Evolutionary conservation across 2,329 filamentous ascomycete genomes (phyloP), one percentile per base, ranked within the genome.

Genomic region (Pleomassaria siparia): DNA sequence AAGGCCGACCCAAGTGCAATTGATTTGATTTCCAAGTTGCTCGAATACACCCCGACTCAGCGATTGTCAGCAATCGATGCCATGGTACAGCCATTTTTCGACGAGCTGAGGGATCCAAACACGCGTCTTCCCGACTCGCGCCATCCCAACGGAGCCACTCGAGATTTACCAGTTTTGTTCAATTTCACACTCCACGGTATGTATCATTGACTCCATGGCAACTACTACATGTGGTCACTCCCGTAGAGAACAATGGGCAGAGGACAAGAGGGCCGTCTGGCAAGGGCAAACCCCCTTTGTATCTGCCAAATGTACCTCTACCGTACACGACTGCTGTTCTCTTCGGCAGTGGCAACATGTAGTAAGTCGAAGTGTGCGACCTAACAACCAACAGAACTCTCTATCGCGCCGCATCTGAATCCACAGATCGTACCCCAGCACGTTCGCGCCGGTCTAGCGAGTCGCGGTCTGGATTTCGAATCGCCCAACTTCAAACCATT

Each of bases 21-120:
- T 65, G 91, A 97, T 67, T 79, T 99, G 63, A 97, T 99, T 70
- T 94, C 91, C 44, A 87, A 88, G 54, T 79, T 99, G 47, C 80
- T 99, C 49, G 94, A 99, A 76, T 99, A 99, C 75, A 99, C 94
- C 0, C 94, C 94, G 9, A 97, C 94, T 0, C 91, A 97, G 76
- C 88, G 94, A 63, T 81, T 96, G 56, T 89, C 90, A 6, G 91
- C 94, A 18, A 85, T 99, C 54, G 90, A 97, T 66, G 94, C 94
- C 43, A 96, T 99, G 91, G 88, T 95, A 48, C 94, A 99, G 66
- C 91, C 94, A 29, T 99, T 97, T 82, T 99, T 99, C 67, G 92
- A 99, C 66, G 94, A 99, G 74, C 80, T 99, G 54, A 84, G 94
- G 64, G 91, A 96, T 64, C 89, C 91, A n/a, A 85, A 73, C 70